Base-by-base conservation (phyloP, 805 yeast genomes). In the Jamesozyma hellenica region DNA sequence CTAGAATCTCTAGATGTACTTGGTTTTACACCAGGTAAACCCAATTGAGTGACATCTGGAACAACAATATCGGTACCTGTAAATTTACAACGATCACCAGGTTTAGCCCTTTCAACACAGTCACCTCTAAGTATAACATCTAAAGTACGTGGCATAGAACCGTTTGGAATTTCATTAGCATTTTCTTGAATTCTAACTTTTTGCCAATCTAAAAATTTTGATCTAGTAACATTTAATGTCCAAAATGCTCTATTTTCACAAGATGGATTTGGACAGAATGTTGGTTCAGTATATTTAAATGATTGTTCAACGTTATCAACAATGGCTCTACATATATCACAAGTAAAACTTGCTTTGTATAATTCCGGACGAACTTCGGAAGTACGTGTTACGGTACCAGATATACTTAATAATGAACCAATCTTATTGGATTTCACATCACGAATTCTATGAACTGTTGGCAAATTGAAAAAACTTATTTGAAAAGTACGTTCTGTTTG, bases 141-240 rank as follows among this genome's bases (percentile, higher is more conserved):
- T 53, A 90, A 63, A 1, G 96, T 90, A 60, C 98, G 76, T 19
- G 98, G 98, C 98, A 90, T 90, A 3, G 96, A 87, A 23, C 98
- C 98, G 0, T 96, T 86, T 21, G 98, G 98, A 42, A 90, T 90
- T 62, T 90, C 97, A 51, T 71, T 82, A n/a, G 96, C 79, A 55
- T 90, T 92, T 56, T 90, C 98, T 60, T 90, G 98, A 48, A 90
- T 82, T 52, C 96, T 75, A 19, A 87, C 90, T 48, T 82, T 82
- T 61, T 90, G 98, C 98, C 98, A 90, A 67, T 90, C 97, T 46
- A 86, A 69, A 54, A 92, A 90, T 45, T 80, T 83, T 0, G 95
- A 84, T 60, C 86, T 85, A 28, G 82, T 63, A 25, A 90, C 79
- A 52, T 83, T 79, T 42, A 92, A 65, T 1, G 94, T 77, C 94